Evolutionary conservation across 2,329 filamentous ascomycete species (phyloP), one percentile per base, ranked within the genome.

Genomic region (Aspergillus hortae): DNA sequence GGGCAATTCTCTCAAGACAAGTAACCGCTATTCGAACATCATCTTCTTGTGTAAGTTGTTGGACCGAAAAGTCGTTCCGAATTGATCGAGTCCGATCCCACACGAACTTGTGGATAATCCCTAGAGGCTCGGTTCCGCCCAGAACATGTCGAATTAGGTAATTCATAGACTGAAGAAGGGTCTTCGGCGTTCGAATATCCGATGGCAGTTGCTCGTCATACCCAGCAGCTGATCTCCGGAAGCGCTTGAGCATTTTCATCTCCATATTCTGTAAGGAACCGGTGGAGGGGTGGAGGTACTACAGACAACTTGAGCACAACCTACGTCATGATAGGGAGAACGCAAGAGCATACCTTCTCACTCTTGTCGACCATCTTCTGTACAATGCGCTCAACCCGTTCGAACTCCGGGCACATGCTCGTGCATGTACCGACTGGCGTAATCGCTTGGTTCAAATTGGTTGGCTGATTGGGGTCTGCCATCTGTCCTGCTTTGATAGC

Each of bases 61-160:
- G 82, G 17, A 85, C 84, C 2, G 81, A 82, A 46, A 86, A 82
- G 63, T 87, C 84, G 61, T 86, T 86, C 38, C 84, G 78, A 52
- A 87, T 80, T 4, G 81, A 83, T 44, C 84, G 77, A 32, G 83
- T 85, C 15, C 84, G 77, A 62, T 86, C 83, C 84, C 84, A 87
- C 23, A 86, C 77, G 64, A 85, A 87, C 54, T 80, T 78, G 60
- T 86, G 81, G 11, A 84, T 76, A n/a, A 74, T 65, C 1, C 72
- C 76, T 46, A 83, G 70, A 30, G 73, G 68, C 15, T 79, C 74
- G 19, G 71, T 67, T 25, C 80, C 77, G 38, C 73, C 74, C 50
- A 86, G 68, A 7, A 86, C 68, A 58, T 77, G 64, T 40, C 77
- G 71, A n/a, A 78, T 69, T 49, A 70, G 68, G 57, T 79, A 79